Evolutionary conservation across 1,284 basidiomycete genomes (phyloP).

Genomic region (Cutaneotrichosporon sp.): DNA sequence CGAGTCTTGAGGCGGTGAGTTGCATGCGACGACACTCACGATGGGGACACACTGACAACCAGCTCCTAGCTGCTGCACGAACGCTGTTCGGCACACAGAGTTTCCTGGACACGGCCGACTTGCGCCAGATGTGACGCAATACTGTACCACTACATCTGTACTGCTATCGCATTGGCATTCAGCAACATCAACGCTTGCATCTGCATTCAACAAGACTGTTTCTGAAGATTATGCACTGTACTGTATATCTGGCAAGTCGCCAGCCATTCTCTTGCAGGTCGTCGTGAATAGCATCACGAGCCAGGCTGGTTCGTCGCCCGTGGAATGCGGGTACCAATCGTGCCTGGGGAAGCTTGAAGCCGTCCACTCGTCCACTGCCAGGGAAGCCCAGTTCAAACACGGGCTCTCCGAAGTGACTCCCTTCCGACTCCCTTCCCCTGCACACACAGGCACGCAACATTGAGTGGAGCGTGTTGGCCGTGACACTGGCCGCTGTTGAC

Average conservation of each 20-base stretch:
- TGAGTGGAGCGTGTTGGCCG: no score
- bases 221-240: background rate
- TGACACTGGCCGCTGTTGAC: background rate
- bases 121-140: slow-evolving; percentile 5
- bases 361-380: no score
- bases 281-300: no score
- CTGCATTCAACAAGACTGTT: background rate
- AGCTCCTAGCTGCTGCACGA: slow-evolving; percentile 47
- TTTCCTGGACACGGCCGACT: slow-evolving; percentile 30
- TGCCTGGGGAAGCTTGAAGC: no score
- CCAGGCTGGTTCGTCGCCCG: no score
- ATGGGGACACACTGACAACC: background rate
- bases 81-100: slow-evolving; percentile 49
- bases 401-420: no score
- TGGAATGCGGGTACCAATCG: no score
- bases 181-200: background rate
- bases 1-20: slow-evolving; percentile 49
- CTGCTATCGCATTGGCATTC: background rate
- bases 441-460: no score
- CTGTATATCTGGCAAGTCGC: background rate
- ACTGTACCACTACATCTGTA: background rate
- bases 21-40: no score
- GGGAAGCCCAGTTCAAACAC: no score
- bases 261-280: no score
- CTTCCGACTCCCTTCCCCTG: no score